Conservation (phyloP, 352 stramenopile species). For the Phytophthora tubulina region DNA sequence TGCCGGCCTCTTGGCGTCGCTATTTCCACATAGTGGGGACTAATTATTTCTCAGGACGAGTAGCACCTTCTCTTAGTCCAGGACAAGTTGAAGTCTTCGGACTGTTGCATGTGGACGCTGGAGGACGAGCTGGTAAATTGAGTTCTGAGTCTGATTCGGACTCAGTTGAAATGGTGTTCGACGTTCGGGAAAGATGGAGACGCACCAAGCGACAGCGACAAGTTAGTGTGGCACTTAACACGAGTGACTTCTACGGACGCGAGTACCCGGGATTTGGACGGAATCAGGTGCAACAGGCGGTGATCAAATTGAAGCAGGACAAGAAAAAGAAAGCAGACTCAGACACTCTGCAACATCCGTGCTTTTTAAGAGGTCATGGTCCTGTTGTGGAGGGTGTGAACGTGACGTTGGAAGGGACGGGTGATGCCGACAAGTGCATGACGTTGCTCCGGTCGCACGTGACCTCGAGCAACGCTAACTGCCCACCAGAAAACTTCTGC, state of each 20-base stretch:
- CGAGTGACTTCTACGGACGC: conserved; percentile 70
- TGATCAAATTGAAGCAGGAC: conserved; percentile 46
- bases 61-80: conserved; percentile 60
- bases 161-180: conserved; percentile 62
- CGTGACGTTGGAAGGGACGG: conserved; percentile 45
- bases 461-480: conserved; percentile 59
- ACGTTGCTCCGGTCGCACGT: conserved; percentile 52
- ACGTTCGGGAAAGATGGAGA: conserved; percentile 73
- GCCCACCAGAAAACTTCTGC: conserved; percentile 63
- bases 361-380: conserved; percentile 45
- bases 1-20: conserved; percentile 48
- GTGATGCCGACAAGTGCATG: conserved; percentile 61
- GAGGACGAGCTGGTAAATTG: conserved; percentile 18
- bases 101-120: conserved; percentile 60
- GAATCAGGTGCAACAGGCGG: conserved; percentile 28
- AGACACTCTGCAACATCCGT: conserved; percentile 53
- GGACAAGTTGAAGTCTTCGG: conserved; percentile 67
- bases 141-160: conserved; percentile 41
- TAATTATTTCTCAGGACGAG: conserved; percentile 68
- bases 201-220: conserved; percentile 69
- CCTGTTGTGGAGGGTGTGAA: conserved; percentile 29
- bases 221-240: conserved; percentile 66
- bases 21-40: conserved; percentile 70
- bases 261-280: conserved; percentile 60
- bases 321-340: conserved; percentile 12